Conservation (phyloP, 225 moss, liverwort and hornwort genomes). For the Pleurozium schreberi region DNA sequence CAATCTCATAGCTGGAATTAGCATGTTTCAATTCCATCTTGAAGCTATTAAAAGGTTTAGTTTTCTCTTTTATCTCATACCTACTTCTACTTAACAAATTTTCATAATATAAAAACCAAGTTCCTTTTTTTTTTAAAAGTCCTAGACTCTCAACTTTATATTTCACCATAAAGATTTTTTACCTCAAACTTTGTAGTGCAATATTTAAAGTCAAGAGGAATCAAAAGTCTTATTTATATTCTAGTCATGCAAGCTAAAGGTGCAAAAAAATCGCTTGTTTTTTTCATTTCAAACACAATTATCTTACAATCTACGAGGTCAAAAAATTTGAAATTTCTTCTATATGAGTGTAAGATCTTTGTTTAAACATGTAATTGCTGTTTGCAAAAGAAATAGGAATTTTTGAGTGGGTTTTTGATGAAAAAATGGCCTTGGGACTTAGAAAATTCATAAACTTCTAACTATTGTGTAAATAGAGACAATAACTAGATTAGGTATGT, state of each 20-base stretch:
- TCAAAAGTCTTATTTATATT: background rate
- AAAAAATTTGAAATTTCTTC: accelerated
- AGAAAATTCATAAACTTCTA: accelerated
- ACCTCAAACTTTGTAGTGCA: background rate
- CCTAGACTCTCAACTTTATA: background rate
- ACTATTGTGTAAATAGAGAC: background rate
- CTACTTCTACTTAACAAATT: no score
- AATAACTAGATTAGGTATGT: background rate
- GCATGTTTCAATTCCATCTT: no score
- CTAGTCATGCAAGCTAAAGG: accelerated
- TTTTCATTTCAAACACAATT: background rate
- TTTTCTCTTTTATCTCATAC: no score
- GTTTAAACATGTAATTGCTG: background rate
- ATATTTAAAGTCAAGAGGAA: background rate
- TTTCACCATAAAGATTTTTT: no score
- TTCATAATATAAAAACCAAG: no score
- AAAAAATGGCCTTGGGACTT: background rate
- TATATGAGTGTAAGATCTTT: background rate
- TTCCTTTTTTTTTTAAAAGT: no score
- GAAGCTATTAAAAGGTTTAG: no score
- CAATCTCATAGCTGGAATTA: background rate
- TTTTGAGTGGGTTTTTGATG: background rate
- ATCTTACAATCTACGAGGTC: background rate
- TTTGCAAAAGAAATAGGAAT: background rate
- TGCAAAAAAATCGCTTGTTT: background rate